These are phyloP conservation scores for Aspergillus haitiensis DNA, from an alignment of 495 filamentous ascomycete species.

Conservation along the genomic window DNA sequence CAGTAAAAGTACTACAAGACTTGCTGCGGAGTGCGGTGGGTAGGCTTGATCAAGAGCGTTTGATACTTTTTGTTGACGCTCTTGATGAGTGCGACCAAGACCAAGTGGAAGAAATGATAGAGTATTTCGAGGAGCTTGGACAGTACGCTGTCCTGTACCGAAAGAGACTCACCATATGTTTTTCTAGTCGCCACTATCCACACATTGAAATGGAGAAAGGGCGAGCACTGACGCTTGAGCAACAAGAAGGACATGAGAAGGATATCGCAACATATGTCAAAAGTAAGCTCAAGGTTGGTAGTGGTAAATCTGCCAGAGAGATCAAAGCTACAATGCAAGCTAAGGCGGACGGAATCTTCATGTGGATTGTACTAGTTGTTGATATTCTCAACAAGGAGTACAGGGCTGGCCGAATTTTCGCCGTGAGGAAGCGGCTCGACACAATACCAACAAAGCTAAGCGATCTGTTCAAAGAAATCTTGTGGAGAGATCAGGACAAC, in stretches of 20 bases:
- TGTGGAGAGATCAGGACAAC: conserved; percentile 30
- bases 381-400: conserved; percentile 44
- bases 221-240: conserved; percentile 28
- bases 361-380: conserved; percentile 51
- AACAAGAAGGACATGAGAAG: conserved; percentile 28
- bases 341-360: conserved; percentile 46
- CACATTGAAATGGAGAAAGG: conserved; percentile 39
- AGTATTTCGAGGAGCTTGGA: conserved; percentile 37
- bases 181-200: conserved; percentile 55
- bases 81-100: conserved; percentile 41
- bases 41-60: background rate
- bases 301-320: conserved; percentile 13
- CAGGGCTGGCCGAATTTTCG: conserved; percentile 22
- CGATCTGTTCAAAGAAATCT: conserved; percentile 41
- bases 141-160: conserved; percentile 19
- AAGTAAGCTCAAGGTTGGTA: conserved; percentile 25
- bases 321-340: conserved; percentile 30
- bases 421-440: conserved; percentile 27
- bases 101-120: conserved; percentile 36
- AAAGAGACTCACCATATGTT: conserved; percentile 31
- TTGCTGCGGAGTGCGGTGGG: conserved; percentile 17
- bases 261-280: conserved; percentile 31
- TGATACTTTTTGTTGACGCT: conserved; percentile 39
- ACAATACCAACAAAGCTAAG: conserved; percentile 36
- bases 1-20: conserved; percentile 16